phyloP scores from a whole-genome alignment of 2,329 filamentous ascomycete species.

The Xylariaceae sp. region DNA sequence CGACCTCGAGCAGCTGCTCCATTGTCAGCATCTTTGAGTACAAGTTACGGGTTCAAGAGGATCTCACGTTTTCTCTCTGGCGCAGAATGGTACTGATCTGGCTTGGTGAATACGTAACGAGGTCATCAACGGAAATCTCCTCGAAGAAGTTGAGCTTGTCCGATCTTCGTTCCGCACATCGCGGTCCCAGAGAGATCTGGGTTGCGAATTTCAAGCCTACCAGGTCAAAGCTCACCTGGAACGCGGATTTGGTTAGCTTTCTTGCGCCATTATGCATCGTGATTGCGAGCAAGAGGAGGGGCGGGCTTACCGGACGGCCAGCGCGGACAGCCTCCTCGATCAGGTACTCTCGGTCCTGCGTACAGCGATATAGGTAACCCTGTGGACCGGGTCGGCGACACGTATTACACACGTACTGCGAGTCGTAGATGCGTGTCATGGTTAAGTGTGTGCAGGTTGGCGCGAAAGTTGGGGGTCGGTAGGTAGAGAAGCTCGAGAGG shows the following conservation, averaged over 20 bases:
- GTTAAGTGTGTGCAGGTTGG: slow-evolving; percentile 60
- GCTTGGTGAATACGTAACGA: slow-evolving; percentile 40
- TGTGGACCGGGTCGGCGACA: slow-evolving; percentile 54
- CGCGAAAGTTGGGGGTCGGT: slow-evolving; percentile 9
- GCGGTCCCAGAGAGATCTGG: slow-evolving; percentile 30
- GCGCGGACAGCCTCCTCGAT: slow-evolving; percentile 33
- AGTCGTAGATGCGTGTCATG: slow-evolving; percentile 61
- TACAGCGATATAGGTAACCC: slow-evolving; percentile 71
- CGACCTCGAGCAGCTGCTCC: neutral
- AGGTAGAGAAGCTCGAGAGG: slow-evolving; percentile 7
- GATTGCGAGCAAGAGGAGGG: neutral
- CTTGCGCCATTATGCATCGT: too few species aligned
- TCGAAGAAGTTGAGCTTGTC: slow-evolving; percentile 41
- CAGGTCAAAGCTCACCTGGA: slow-evolving; percentile 20
- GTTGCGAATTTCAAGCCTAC: slow-evolving; percentile 33
- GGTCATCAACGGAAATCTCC: slow-evolving; percentile 38
- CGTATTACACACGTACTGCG: slow-evolving; percentile 47
- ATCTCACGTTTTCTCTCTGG: slow-evolving; percentile 45
- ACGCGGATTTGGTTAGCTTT: too few species aligned
- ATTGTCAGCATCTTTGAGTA: too few species aligned
- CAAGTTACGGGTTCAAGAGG: too few species aligned
- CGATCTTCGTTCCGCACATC: slow-evolving; percentile 36
- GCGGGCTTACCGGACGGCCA: slow-evolving; percentile 19
- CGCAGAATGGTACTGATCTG: slow-evolving; percentile 45
- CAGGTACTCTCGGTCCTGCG: slow-evolving; percentile 31